A percentile compares a stretch with the other conserved stretches of the same genome.
Conservation (phyloP, 2,329 filamentous ascomycete genomes). For the Mollisiaceae sp. region DNA sequence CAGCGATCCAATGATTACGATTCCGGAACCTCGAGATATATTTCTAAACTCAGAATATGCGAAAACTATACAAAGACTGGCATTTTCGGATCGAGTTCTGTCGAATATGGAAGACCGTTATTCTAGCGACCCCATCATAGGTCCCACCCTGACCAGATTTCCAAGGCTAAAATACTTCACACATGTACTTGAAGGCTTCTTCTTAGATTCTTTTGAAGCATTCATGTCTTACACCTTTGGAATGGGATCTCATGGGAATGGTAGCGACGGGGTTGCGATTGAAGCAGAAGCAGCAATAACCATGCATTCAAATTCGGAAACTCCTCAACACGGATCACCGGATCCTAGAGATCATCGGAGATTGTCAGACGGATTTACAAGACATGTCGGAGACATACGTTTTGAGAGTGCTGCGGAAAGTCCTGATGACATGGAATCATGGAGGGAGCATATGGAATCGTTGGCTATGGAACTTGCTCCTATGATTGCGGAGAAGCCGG, state of each 20-base stretch:
- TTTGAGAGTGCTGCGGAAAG: neutral
- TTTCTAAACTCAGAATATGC: constrained; percentile 20
- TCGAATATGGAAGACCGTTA: neutral
- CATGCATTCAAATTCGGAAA: neutral
- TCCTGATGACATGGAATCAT: neutral
- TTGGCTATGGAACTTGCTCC: neutral
- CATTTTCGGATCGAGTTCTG: constrained; percentile 10
- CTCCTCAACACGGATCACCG: neutral
- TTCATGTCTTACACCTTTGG: neutral
- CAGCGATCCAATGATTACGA: constrained; percentile 25
- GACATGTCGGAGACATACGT: neutral
- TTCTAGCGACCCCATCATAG: neutral
- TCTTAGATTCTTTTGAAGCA: neutral
- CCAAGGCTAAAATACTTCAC: neutral
- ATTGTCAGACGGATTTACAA: neutral
- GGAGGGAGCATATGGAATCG: neutral
- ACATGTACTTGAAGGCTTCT: neutral
- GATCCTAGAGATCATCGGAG: neutral
- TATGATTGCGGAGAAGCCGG: neutral
- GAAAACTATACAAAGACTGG: constrained; percentile 21
- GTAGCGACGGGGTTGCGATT: neutral
- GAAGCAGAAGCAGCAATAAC: neutral
- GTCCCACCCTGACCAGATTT: neutral
- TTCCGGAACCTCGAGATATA: constrained; percentile 7
- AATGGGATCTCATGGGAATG: neutral